Evolutionary conservation across 2,329 filamentous ascomycete genomes (phyloP).

Genomic region (Nemania serpens): DNA sequence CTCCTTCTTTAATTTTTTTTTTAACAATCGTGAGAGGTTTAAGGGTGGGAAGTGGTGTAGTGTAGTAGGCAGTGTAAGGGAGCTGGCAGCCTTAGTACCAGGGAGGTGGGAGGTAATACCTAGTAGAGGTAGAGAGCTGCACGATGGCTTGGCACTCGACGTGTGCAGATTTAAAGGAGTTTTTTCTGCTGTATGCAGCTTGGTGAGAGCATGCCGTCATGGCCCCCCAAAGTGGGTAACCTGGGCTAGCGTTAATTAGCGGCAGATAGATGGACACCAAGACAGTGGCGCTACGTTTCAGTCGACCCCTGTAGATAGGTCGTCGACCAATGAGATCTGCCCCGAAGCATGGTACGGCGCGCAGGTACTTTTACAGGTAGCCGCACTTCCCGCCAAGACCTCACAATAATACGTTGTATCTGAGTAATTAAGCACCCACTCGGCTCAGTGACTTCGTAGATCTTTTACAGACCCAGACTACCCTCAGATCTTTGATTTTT

Average conservation of each 20-base stretch:
- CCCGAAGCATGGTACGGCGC: background rate
- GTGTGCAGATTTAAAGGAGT: background rate
- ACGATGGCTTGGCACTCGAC: constrained; percentile 22
- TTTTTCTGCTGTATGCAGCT: background rate
- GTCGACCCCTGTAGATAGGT: constrained; percentile 8
- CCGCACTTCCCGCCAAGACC: background rate
- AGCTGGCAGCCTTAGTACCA: background rate
- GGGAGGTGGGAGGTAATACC: constrained; percentile 3
- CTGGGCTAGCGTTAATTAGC: constrained; percentile 7
- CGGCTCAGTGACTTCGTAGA: no score
- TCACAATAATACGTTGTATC: no score
- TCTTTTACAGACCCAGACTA: no score
- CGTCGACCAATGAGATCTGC: background rate
- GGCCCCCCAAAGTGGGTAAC: constrained; percentile 1
- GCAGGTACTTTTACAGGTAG: background rate
- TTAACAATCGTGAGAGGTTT: no score
- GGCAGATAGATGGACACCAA: constrained; percentile 3
- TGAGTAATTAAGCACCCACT: no score
- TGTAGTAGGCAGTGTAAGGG: background rate
- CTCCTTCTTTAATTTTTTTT: background rate
- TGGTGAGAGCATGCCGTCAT: constrained; percentile 10
- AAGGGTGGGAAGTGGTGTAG: no score
- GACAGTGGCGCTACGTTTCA: constrained; percentile 27
- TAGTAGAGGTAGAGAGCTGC: no score
- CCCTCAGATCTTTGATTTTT: no score